Conservation (phyloP, 1,284 basidiomycete genomes). For the Papiliotrema terrestris region DNA sequence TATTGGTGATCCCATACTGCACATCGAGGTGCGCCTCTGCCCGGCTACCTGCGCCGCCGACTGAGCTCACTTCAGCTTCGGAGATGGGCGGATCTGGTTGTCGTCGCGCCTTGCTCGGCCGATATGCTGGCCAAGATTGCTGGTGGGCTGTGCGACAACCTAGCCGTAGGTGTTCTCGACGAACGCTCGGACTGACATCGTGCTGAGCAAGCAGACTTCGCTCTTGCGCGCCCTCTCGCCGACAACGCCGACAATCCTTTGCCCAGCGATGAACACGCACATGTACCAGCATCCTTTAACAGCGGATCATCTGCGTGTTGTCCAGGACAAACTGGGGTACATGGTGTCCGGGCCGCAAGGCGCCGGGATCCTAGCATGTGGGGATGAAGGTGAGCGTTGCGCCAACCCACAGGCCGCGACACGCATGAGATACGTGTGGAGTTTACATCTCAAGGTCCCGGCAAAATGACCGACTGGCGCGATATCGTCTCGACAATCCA, state of each 20-base stretch:
- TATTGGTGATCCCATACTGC: slow-evolving; percentile 88
- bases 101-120: slow-evolving; percentile 91
- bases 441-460: slow-evolving; percentile 58
- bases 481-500: slow-evolving; percentile 44
- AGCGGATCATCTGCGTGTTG: slow-evolving; percentile 66
- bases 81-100: slow-evolving; percentile 91
- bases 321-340: slow-evolving; percentile 72
- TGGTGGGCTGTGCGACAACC: slow-evolving; percentile 82
- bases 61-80: slow-evolving; percentile 55
- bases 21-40: slow-evolving; percentile 65
- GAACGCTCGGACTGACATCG: neutral
- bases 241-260: slow-evolving; percentile 77
- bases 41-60: neutral
- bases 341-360: slow-evolving; percentile 68
- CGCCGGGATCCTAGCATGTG: slow-evolving; percentile 68
- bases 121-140: slow-evolving; percentile 93
- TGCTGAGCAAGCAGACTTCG: slow-evolving; percentile 62
- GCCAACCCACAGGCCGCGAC: neutral
- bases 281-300: slow-evolving; percentile 98
- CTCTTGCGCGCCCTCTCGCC: slow-evolving; percentile 81
- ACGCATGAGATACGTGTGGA: neutral
- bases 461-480: slow-evolving; percentile 90
- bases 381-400: slow-evolving; percentile 72
- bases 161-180: slow-evolving; percentile 61
- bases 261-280: slow-evolving; percentile 97